phyloP scores from a whole-genome alignment of 2,329 filamentous ascomycete species.

The Septoria petroselini region DNA sequence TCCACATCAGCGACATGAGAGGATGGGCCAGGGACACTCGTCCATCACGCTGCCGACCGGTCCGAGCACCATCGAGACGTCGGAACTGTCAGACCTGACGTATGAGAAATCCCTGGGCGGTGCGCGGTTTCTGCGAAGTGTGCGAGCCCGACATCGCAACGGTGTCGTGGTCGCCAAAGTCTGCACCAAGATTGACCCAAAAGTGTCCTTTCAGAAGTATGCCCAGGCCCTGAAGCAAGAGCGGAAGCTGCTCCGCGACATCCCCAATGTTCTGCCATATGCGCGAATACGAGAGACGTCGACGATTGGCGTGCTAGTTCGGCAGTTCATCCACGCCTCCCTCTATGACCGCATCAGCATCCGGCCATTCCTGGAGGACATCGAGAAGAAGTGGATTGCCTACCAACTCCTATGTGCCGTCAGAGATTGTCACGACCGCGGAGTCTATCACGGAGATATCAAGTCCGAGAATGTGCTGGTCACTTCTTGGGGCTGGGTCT shows the following conservation, averaged over 20 bases:
- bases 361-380: conserved; percentile 90
- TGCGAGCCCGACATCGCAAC: conserved; percentile 83
- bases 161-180: conserved; percentile 92
- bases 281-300: conserved; percentile 89
- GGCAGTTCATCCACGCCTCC: conserved; percentile 94
- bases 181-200: conserved; percentile 77
- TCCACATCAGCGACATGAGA: conserved; percentile 4
- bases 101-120: conserved; percentile 92
- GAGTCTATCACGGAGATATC: conserved; percentile 95
- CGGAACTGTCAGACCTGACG: conserved; percentile 82
- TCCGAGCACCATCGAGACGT: conserved; percentile 87
- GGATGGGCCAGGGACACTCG: conserved; percentile 88
- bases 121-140: conserved; percentile 94
- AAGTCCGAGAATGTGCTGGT: conserved; percentile 97
- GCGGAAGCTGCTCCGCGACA: conserved; percentile 70
- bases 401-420: conserved; percentile 92
- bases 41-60: conserved; percentile 89
- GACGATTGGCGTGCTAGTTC: conserved; percentile 85
- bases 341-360: conserved; percentile 97
- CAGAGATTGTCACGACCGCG: conserved; percentile 82
- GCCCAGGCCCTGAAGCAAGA: conserved; percentile 79
- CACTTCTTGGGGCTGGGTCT: conserved; percentile 99
- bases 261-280: conserved; percentile 88
- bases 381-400: conserved; percentile 98
- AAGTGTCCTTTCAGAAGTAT: conserved; percentile 76